Percentiles rank a stretch among this genome's conserved stretches.
phyloP scores from a whole-genome alignment of 2,329 filamentous ascomycete genomes.

The Arachnomyces sp. region DNA sequence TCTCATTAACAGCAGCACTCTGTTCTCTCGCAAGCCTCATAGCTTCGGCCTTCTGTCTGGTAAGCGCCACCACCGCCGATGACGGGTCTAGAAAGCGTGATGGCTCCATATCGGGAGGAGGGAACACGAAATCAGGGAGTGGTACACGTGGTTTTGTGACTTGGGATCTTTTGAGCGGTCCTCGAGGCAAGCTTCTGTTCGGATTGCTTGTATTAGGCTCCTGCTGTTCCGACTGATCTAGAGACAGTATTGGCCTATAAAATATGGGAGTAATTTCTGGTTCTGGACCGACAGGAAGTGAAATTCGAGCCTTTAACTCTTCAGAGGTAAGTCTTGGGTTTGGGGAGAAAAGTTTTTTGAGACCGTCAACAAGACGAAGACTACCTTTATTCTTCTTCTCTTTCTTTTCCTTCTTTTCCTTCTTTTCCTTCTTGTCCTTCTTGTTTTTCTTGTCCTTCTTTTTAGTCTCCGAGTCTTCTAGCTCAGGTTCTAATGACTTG shows the following conservation, averaged over 20 bases:
- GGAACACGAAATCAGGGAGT: slow-evolving; percentile 6
- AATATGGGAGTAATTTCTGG: background rate
- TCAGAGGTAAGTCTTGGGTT: slow-evolving; percentile 1
- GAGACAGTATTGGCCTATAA: slow-evolving; percentile 7
- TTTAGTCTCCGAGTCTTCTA: background rate
- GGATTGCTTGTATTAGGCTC: no score
- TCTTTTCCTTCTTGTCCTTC: background rate
- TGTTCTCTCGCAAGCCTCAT: slow-evolving; percentile 41
- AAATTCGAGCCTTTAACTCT: background rate
- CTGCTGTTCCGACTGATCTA: background rate
- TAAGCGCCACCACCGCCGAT: slow-evolving; percentile 38
- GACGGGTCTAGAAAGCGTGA: slow-evolving; percentile 31
- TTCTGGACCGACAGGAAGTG: background rate
- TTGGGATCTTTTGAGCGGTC: background rate
- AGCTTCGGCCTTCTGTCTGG: slow-evolving; percentile 43
- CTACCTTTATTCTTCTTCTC: slow-evolving; percentile 7
- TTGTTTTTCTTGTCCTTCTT: slow-evolving; percentile 5
- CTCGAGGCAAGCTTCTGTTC: no score
- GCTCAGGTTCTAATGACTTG: no score
- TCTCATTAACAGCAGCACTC: slow-evolving; percentile 37
- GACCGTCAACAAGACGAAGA: slow-evolving; percentile 6
- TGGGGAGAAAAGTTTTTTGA: slow-evolving; percentile 10
- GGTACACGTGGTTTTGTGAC: slow-evolving; percentile 1
- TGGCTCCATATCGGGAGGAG: slow-evolving; percentile 19
- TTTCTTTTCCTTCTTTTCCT: no score